Base-by-base conservation (phyloP, 2,329 filamentous ascomycete genomes). In the Phialophora verrucosa region DNA sequence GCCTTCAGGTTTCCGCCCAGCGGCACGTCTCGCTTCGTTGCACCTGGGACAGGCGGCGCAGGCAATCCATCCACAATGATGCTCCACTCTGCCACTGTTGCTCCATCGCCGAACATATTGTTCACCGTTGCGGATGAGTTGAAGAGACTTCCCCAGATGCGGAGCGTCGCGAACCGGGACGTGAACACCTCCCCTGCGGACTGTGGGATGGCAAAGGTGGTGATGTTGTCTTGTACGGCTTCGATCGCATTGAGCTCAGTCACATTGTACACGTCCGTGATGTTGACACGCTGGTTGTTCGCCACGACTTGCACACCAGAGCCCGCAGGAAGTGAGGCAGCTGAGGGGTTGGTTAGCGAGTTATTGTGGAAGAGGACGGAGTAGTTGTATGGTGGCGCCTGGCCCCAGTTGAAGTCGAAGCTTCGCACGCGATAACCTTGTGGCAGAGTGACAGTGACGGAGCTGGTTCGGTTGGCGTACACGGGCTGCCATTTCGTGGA, bases 401-500 rank as follows among this genome's bases (percentile, higher is more conserved):
- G 78, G 0, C 83, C 86, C 87, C 85, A 90, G 74, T 88, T 85
- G 74, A 89, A 88, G 55, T 78, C 78, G 64, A 90, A 80, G 1
- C 80, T 81, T 0, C 76, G 76, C 23, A 82, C 75, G 27, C 68
- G 67, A 17, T 72, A 65, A 5, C 74, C 74, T 7, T 64, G 56
- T 11, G 74, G 82, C 2, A 88, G 78, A 27, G 85, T 80, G 51
- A 91, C 82, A 0, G 85, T 87, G 14, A 91, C 73, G 3, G 83
- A 84, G 31, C 84, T 81, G 4, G 83, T 79, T 0, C 76, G 77
- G 58, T 85, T 84, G 1, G 83, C 80, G 8, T 73, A 74, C 1
- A 78, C 73, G 0, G 89, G 88, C 72, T 90, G 88, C 89, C 89
- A 91, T 70, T 85, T 85, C 0, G 89, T 91, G 20, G 84, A 85